Conservation (phyloP, 306 rosid genomes). For the Adenanthera pavonina region DNA sequence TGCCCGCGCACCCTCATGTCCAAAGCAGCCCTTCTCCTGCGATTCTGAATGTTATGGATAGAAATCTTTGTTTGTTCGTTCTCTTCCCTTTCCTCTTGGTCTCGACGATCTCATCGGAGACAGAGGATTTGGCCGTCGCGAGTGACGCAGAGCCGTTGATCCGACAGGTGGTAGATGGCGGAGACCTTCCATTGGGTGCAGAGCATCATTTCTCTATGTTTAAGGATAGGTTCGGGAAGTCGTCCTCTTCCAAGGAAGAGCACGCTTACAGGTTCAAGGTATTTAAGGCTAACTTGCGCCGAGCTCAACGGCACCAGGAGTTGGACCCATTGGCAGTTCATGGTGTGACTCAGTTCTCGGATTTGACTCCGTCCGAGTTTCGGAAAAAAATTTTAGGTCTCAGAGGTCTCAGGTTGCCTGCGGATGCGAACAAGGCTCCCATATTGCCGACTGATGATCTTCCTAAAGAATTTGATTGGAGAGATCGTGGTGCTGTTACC, state of each 20-base stretch:
- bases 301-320: slow-evolving; percentile 72
- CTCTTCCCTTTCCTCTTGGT: slow-evolving; percentile 39
- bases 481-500: slow-evolving; percentile 85
- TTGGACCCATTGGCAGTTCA: slow-evolving; percentile 83
- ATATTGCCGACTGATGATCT: slow-evolving; percentile 78
- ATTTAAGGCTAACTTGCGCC: slow-evolving; percentile 71
- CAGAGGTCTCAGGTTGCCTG: slow-evolving; percentile 64
- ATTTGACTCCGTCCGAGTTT: slow-evolving; percentile 76
- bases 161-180: slow-evolving; percentile 72
- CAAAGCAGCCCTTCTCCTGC: neutral
- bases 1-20: neutral
- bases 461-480: slow-evolving; percentile 91
- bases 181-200: slow-evolving; percentile 51
- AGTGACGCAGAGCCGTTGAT: slow-evolving; percentile 48
- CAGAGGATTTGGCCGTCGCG: neutral
- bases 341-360: slow-evolving; percentile 88
- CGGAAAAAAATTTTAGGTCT: slow-evolving; percentile 62
- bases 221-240: slow-evolving; percentile 67
- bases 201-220: slow-evolving; percentile 79
- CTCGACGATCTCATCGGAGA: slow-evolving; percentile 37
- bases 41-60: slow-evolving; percentile 42
- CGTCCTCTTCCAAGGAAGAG: slow-evolving; percentile 65
- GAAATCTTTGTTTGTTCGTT: slow-evolving; percentile 26
- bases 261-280: slow-evolving; percentile 69
- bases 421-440: slow-evolving; percentile 72